phyloP scores from a whole-genome alignment of 2,329 filamentous ascomycete species.

The Cytospora piceae region DNA sequence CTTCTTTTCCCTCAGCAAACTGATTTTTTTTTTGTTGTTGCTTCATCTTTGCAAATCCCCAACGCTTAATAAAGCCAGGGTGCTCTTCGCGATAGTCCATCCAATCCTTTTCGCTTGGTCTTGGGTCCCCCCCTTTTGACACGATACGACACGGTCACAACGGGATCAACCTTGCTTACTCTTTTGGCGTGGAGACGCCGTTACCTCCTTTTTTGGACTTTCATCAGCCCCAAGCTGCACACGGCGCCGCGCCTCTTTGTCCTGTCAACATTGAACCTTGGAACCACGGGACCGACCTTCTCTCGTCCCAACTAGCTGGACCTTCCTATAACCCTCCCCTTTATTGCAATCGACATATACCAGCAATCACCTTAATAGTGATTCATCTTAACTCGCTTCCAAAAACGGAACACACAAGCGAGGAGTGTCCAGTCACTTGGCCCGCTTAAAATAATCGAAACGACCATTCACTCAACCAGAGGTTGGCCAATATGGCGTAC shows the following conservation, averaged over 20 bases:
- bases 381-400: conserved; percentile 14
- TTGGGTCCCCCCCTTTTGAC: neutral
- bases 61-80: neutral
- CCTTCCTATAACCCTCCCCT: conserved; percentile 10
- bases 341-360: conserved; percentile 24
- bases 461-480: conserved; percentile 25
- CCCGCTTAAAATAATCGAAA: conserved; percentile 27
- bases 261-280: conserved; percentile 16
- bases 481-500: conserved; percentile 61
- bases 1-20: conserved; percentile 13
- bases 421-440: conserved; percentile 20
- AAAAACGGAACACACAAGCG: conserved; percentile 20
- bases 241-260: conserved; percentile 16
- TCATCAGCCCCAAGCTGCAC: conserved; percentile 5
- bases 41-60: conserved; percentile 22
- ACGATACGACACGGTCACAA: neutral
- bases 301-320: conserved; percentile 14
- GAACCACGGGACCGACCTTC: conserved; percentile 4
- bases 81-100: neutral
- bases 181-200: conserved; percentile 21
- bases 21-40: conserved; percentile 6
- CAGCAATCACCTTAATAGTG: conserved; percentile 19
- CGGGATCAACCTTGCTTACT: conserved; percentile 20
- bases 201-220: conserved; percentile 21
- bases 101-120: neutral